Base-by-base conservation (phyloP, 306 rosid genomes). In the Luffa acutangula region DNA sequence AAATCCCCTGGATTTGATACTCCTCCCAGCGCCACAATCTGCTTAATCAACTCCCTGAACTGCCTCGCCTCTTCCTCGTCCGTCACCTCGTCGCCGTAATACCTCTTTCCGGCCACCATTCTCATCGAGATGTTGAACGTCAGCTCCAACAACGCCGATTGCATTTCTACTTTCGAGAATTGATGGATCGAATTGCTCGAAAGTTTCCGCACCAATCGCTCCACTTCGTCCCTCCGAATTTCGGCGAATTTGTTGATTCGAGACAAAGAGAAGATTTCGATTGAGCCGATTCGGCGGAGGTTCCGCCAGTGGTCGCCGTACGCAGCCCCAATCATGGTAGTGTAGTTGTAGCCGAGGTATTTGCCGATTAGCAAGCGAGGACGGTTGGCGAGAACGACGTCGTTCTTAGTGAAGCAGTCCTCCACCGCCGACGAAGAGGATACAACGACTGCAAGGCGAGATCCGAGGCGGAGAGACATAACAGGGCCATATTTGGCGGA, bases 261-360 rank as follows among this genome's bases (percentile, higher is more conserved):
- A 14, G 33, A 51, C 8, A 85, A 11, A 18, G 95, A 92, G 80
- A 89, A 88, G 51, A 93, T 88, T 72, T 93, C 94, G 0, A 84
- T 31, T 2, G 92, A 25, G 48, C 89, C 79, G 0, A 93, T 87
- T 33, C 94, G 94, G n/a, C 96, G 97, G 1, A 89, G 58, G 87
- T 89, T 93, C 21, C 93, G 93, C 97, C 97, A 93, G 75, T 88
- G 93, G 31, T 91, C 96, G 6, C 96, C 96, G 53, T 91, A 87
- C 1, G 92, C 67, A 1, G 97, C 1, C 1, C 39, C 0, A 0
- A 63, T 2, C 0, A 93, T 0, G 2, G 59, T 78, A 76, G 93
- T 88, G 77, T 76, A 9, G 86, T 90, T 60, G 72, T 82, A 93
- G 56, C 56, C 86, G 0, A 91, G 0, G 82, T 87, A 77, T 83